Percentiles rank a stretch among this genome's conserved stretches.
Evolutionary conservation across 805 yeast species (phyloP).

Genomic region (Jamesozyma rosinii): DNA sequence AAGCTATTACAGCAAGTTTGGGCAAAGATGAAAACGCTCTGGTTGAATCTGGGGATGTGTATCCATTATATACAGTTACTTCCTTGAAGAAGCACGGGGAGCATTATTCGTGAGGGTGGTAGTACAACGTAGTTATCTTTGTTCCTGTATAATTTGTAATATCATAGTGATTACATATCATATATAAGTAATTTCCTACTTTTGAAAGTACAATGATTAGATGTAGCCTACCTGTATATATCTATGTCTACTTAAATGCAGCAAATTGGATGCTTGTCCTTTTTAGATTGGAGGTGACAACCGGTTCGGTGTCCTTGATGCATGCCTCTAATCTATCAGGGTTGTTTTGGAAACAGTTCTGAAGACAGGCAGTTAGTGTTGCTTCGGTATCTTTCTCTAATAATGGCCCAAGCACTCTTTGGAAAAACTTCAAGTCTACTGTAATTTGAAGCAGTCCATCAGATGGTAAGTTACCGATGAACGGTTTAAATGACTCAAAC

Average conservation of each 20-base stretch:
- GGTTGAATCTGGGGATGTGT: constrained; percentile 33
- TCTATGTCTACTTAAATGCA: constrained; percentile 19
- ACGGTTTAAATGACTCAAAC: constrained; percentile 35
- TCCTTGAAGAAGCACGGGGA: constrained; percentile 56
- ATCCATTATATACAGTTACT: constrained; percentile 42
- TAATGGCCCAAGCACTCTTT: constrained; percentile 23
- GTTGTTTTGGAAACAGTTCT: constrained; percentile 28
- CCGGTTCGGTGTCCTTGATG: constrained; percentile 24
- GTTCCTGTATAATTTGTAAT: not conserved
- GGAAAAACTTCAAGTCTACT: constrained; percentile 47
- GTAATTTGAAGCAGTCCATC: constrained; percentile 43
- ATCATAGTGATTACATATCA: not conserved
- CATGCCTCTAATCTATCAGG: constrained; percentile 18
- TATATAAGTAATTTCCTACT: not conserved
- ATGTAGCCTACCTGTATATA: not conserved
- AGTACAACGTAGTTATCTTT: not conserved
- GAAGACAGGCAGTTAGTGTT: constrained; percentile 25
- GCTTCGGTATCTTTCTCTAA: constrained; percentile 27
- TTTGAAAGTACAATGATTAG: no score
- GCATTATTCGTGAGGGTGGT: constrained; percentile 25
- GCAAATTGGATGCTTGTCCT: constrained; percentile 29
- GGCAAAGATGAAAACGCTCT: constrained; percentile 25
- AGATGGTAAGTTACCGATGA: constrained; percentile 37
- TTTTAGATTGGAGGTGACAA: constrained; percentile 23
- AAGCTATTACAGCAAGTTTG: constrained; percentile 20